Evolutionary conservation across 805 yeast genomes (phyloP), one percentile per base, ranked within the genome.

Genomic region (Cyberlindnera saturnus): DNA sequence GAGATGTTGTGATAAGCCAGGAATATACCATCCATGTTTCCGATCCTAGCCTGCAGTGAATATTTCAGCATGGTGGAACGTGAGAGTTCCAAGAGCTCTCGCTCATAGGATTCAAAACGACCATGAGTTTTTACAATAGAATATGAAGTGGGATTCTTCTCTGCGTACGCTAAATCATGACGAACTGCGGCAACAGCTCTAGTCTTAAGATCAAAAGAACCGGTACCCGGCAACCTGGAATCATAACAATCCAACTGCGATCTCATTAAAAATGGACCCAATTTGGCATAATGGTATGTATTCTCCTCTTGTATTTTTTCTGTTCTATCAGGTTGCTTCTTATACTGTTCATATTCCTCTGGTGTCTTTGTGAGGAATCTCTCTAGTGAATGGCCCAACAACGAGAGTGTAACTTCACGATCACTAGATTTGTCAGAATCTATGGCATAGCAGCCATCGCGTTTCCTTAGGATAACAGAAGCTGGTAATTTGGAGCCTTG

Each of bases 11-110:
- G 99, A 61, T 82, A 91, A 0, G 96, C 96, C 14, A 91, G 72
- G 52, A 86, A 88, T 3, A 93, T 87, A 6, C 99, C 99, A 63
- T 90, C 97, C 98, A 93, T 91, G 54, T 85, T 81, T 3, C 98
- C 99, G 34, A 91, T 85, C 48, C 97, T 72, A 0, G 96, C 98
- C 62, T 93, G 98, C 51, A 91, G 70, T 3, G 86, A 75, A 58
- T 91, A 91, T 64, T 91, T 91, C 52, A 91, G 67, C 64, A 91
- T 64, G 0, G 93, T 82, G 2, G 91, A 76, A 45, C 86, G 67
- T 15, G 82, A 75, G 53, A 91, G 71, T 56, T 91, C 98, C 47
- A 67, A 71, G 59, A 75, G 72, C 57, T 91, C 99, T 16, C 90
- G 69, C 53, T 85, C 88, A 60, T 79, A 86, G n/a, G 95, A 84